phyloP scores from a whole-genome alignment of 768 basidiomycete genomes.

The Naganishia onofrii region DNA sequence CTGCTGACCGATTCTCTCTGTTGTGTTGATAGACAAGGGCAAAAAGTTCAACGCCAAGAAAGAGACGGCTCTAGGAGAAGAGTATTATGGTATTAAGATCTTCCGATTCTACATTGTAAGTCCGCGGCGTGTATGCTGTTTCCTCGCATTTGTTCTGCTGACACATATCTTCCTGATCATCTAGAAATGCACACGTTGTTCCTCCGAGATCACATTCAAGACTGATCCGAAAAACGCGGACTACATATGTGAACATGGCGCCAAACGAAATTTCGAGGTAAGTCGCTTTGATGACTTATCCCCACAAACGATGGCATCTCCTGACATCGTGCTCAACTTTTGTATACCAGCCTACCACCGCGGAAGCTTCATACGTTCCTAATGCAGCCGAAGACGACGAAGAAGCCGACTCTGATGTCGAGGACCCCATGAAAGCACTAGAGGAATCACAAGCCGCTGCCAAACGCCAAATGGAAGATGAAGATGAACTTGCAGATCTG shows the following conservation, averaged over 20 bases:
- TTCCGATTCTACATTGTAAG: constrained; percentile 51
- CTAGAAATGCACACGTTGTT: constrained; percentile 78
- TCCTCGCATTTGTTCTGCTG: constrained; percentile 34
- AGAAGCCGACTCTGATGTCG: constrained; percentile 47
- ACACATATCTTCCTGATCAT: not conserved
- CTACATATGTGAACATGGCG: constrained; percentile 79
- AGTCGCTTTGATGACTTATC: constrained; percentile 28
- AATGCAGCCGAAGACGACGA: constrained; percentile 53
- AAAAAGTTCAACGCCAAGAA: constrained; percentile 99
- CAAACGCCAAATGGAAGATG: constrained; percentile 95
- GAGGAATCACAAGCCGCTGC: constrained; percentile 90
- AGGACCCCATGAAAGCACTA: constrained; percentile 92
- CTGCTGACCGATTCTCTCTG: not conserved
- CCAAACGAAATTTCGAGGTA: constrained; percentile 88
- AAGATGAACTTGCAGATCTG: constrained; percentile 85
- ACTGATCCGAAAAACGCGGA: constrained; percentile 77
- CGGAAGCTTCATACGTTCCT: constrained; percentile 39
- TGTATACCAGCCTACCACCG: constrained; percentile 21
- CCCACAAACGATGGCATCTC: not conserved
- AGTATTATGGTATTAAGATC: constrained; percentile 93
- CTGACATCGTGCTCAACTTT: not conserved
- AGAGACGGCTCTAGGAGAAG: constrained; percentile 94
- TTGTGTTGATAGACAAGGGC: constrained; percentile 69
- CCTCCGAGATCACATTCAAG: constrained; percentile 98
- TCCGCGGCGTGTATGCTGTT: constrained; percentile 12